Percentiles rank a stretch among this genome's conserved stretches.
Conservation (phyloP, 805 yeast species). For the Barnettozyma sucrosica region DNA sequence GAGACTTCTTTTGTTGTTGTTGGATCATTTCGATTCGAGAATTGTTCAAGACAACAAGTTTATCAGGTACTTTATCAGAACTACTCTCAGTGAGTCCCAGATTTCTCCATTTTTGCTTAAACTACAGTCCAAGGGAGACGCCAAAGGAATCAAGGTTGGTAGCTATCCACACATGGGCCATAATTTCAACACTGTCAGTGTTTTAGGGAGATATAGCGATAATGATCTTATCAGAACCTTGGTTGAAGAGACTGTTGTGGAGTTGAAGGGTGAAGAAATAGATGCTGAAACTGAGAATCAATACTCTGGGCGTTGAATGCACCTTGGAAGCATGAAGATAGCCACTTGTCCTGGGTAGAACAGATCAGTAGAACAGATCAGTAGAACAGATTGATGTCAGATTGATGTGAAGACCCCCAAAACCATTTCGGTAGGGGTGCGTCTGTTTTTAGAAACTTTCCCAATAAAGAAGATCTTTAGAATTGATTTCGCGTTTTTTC, state of each 20-base stretch:
- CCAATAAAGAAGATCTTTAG: neutral
- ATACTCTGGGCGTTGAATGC: neutral
- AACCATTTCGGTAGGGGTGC: neutral
- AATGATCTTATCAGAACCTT: constrained; percentile 35
- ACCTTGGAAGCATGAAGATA: neutral
- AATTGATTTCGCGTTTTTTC: neutral
- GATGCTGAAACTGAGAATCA: constrained; percentile 48
- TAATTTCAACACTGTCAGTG: constrained; percentile 63
- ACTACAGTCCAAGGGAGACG: constrained; percentile 39
- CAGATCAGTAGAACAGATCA: too few relatives aligned
- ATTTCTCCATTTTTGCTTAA: constrained; percentile 58
- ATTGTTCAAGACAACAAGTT: constrained; percentile 22
- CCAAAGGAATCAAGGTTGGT: constrained; percentile 57
- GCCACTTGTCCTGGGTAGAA: too few relatives aligned
- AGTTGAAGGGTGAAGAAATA: constrained; percentile 53
- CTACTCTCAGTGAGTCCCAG: constrained; percentile 54
- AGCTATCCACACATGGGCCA: constrained; percentile 76
- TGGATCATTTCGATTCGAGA: constrained; percentile 34
- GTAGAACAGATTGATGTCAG: too few relatives aligned
- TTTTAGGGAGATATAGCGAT: constrained; percentile 51
- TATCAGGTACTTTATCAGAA: constrained; percentile 53
- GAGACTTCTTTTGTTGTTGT: constrained; percentile 41
- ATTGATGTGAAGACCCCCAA: too few relatives aligned
- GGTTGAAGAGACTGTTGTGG: constrained; percentile 40
- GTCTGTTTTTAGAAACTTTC: neutral